Evolutionary conservation across 345 rosid genomes (phyloP), one percentile per base, ranked within the genome.

Genomic region (Ceriops decandra): DNA sequence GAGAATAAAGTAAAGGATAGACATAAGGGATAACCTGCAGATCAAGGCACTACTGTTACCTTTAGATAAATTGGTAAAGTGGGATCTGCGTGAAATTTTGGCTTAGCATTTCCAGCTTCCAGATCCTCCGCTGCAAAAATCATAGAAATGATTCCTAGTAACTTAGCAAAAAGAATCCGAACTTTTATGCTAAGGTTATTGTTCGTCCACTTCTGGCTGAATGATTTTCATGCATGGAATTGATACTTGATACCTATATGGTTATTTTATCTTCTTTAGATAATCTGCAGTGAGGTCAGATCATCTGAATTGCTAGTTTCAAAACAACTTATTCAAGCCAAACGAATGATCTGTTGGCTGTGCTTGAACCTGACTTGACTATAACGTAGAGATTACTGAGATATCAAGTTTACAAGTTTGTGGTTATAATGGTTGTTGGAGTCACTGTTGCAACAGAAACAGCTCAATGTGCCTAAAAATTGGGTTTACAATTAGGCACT

Each of bases 61-160:
- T 93, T 93, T 4, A 93, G 93, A 80, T 81, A 91, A 60, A 93
- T 87, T 21, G 97, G 99, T 74, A 88, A 70, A 28, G 97, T 89
- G 31, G 95, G 97, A 60, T 93, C 99, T 2, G 91, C 76, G 52
- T 81, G 91, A 76, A 93, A 82, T 79, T 80, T 93, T 2, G 79
- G 83, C 77, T 82, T 91, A 24, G 27, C 62, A 15, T 15, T 70
- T 59, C 96, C 93, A 20, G 84, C 81, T 81, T 91, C 97, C 67
- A 84, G 69, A 68, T 91, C 97, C 63, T 91, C 97, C 17, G 87
- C 99, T 95, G 97, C 83, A 86, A 78, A 19, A 73, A 26, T 57
- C 68, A 74, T 63, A 6, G 52, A 56, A 4, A 57, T n/a, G 24
- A 30, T 59, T 1, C 35, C 35, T 19, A 57, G 52, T 36, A 31